Evolutionary conservation across 1,139 yeast species (phyloP), one percentile per base, ranked within the genome.

Genomic region (Yamadazyma aaseri): DNA sequence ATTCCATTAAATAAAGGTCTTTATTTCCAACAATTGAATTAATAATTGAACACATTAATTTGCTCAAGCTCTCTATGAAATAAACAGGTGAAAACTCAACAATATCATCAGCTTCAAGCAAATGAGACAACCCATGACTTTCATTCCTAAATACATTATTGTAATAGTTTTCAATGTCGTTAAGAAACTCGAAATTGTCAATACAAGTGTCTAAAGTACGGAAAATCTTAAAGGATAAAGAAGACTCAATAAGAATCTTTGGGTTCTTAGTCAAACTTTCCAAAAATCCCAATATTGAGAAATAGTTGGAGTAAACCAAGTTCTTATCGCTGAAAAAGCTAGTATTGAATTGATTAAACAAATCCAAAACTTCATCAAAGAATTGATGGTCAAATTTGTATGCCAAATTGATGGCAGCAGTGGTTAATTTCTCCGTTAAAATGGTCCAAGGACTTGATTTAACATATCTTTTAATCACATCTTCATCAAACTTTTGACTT

Each of bases 281-380:
- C 33, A 76, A 47, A 23, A 65, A 59, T 0, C 82, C 82, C 26
- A 69, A 53, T 1, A 75, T 45, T 1, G 77, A 56, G 33, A 72
- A 65, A 45, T 69, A 73, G 32, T 65, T 56, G 13, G 69, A 51
- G 13, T 70, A 46, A 27, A 58, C 63, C 29, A 47, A 51, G n/a
- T 46, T 42, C 24, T 47, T 37, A 40, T 43, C 36, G 29, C 38
- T 36, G 48, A 63, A 56, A 33, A 60, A 48, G 16, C 38, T 40
- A 17, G 50, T 54, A 44, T 56, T 49, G 46, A 60, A 56, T 23
- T 52, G 50, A 31, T 55, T 55, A 26, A 67, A 59, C n/a, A 62
- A 47, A 7, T 58, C 56, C 29, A 62, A 41, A 2, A 61, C 61
- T 17, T 49, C 51, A 20, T 51, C 58, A 33, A 59, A 48, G 31